Evolutionary conservation across 2,329 filamentous ascomycete species (phyloP), one percentile per base, ranked within the genome.

Genomic region (Ilyonectria mors-panacis): DNA sequence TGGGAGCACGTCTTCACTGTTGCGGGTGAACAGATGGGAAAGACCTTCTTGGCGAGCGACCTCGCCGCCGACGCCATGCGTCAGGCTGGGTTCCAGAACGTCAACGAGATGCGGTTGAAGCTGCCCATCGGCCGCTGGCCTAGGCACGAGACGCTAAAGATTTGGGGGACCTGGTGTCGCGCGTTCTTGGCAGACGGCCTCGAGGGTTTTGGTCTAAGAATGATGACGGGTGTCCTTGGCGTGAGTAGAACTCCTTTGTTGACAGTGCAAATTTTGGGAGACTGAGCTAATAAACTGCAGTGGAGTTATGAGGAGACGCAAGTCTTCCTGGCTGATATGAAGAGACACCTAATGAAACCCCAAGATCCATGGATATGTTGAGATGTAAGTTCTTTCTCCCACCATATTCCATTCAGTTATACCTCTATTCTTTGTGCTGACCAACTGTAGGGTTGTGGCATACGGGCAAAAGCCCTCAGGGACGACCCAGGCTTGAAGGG

Each of bases 51-150:
- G 15, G 73, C 74, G 30, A 53, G 65, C 42, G 44, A 57, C 23
- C 10, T 53, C 23, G 56, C 65, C 13, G 66, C 63, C n/a, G 61
- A 69, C 21, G 35, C 64, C 10, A 53, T 74, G n/a, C 33, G 47
- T 15, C 59, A 68, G 23, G 70, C 67, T 12, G 72, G 67, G 30
- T 73, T 65, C 39, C 54, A 51, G n/a, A 61, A 69, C 23, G 57
- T 70, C 37, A 51, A 55, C n/a, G 60, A 66, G 37, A 53, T 59
- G 23, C 26, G 37, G 9, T 60, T 55, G 45, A 70, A 67, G 63
- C 30, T 59, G 7, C 44, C 56, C 19, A 50, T 50, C 10, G 70
- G 70, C 4, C 23, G 56, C 2, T 74, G 78, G 78, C 65, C 78
- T 7, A 70, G 66, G 64, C 76, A 78, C 58, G 61, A 59, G 21